Evolutionary conservation across 2,329 filamentous ascomycete genomes (phyloP).

Genomic region (Triangularia verruculosa): DNA sequence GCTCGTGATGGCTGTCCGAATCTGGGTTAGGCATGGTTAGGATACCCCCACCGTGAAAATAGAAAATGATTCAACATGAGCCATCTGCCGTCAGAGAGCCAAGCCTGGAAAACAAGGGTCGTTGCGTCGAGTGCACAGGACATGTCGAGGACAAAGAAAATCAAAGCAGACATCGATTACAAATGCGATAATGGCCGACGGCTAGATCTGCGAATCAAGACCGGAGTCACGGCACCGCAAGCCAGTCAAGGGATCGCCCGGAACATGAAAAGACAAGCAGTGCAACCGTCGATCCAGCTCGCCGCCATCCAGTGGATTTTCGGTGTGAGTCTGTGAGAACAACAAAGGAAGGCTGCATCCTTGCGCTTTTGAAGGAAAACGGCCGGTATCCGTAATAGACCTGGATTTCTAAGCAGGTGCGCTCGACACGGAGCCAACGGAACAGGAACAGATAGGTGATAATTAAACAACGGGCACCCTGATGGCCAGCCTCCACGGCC

Average conservation of each 20-base stretch:
- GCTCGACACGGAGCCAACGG: no score
- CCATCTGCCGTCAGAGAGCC: no score
- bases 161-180: background rate
- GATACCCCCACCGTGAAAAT: background rate
- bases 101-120: no score
- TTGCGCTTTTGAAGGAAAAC: background rate
- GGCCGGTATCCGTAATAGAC: background rate
- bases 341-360: background rate
- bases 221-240: background rate
- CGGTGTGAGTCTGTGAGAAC: no score
- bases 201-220: background rate
- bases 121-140: background rate
- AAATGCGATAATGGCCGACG: background rate
- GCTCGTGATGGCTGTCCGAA: no score
- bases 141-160: background rate
- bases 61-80: conserved; percentile 8
- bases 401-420: background rate
- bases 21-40: background rate
- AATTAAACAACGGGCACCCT: no score
- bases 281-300: background rate
- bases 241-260: no score
- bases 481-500: background rate
- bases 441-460: background rate
- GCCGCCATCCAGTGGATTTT: background rate
- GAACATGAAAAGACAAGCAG: background rate